Conservation (phyloP, 495 filamentous ascomycete genomes). For the Sordaria brevicollis region DNA sequence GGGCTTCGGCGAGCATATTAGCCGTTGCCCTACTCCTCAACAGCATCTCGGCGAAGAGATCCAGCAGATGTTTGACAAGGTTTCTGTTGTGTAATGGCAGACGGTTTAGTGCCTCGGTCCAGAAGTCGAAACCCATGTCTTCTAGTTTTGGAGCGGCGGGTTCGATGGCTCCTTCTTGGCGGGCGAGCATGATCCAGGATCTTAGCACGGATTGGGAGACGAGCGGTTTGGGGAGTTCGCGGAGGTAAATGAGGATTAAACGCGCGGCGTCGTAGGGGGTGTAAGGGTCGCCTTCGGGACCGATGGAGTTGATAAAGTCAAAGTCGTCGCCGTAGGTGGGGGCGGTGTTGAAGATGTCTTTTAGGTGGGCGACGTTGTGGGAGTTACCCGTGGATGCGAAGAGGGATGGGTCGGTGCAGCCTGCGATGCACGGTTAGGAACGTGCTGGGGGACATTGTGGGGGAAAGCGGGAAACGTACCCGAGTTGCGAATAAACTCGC, state of each 20-base stretch:
- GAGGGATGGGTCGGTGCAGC: conserved; percentile 5
- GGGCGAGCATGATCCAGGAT: conserved; percentile 18
- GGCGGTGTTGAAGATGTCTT: conserved; percentile 9
- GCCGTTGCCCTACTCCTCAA: not conserved
- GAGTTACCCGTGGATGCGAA: conserved; percentile 14
- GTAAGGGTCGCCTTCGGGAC: conserved; percentile 8
- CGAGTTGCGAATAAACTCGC: conserved; percentile 17
- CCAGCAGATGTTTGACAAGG: conserved; percentile 16
- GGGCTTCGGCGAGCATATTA: not conserved
- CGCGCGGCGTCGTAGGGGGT: conserved; percentile 18
- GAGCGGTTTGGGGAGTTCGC: conserved; percentile 16
- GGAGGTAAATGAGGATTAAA: conserved; percentile 16
- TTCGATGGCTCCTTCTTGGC: conserved; percentile 19
- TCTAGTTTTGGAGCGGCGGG: conserved; percentile 9
- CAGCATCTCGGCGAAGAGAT: conserved; percentile 16
- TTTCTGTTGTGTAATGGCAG: conserved; percentile 15
- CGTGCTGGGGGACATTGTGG: not conserved
- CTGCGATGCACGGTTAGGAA: not conserved
- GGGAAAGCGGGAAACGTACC: conserved; percentile 1
- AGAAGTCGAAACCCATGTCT: conserved; percentile 22
- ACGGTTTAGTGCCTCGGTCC: conserved; percentile 23
- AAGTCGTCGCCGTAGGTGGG: conserved; percentile 17
- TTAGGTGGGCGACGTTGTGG: conserved; percentile 14
- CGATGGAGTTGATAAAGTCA: conserved; percentile 2
- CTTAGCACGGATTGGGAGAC: conserved; percentile 13